phyloP scores from a whole-genome alignment of 225 moss, liverwort and hornwort genomes.

The Sphagnum tenellum region DNA sequence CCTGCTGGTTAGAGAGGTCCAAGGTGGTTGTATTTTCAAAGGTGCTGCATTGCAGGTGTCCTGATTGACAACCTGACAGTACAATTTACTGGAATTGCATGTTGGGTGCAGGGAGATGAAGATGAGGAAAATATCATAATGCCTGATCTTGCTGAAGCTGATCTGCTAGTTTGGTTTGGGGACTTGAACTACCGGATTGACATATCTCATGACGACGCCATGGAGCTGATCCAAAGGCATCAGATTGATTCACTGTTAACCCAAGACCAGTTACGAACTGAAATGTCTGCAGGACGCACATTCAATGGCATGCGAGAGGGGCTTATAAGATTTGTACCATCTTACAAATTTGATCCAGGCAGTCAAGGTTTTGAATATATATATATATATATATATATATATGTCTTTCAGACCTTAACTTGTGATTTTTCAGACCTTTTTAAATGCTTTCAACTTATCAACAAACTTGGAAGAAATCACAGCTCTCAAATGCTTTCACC shows the following conservation, averaged over 20 bases:
- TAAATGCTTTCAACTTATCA: not conserved
- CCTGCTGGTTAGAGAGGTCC: too few species aligned
- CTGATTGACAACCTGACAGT: too few species aligned
- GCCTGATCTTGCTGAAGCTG: conserved; percentile 84
- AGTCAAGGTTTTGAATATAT: conserved; percentile 1
- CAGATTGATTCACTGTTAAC: conserved; percentile 53
- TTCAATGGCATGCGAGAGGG: conserved; percentile 94
- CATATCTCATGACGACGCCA: conserved; percentile 60
- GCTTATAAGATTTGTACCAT: conserved; percentile 69
- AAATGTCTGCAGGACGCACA: conserved; percentile 76
- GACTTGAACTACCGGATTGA: conserved; percentile 97
- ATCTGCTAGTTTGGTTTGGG: conserved; percentile 88
- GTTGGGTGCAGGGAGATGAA: conserved; percentile 56
- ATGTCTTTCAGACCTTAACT: not conserved
- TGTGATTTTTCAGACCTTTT: not conserved
- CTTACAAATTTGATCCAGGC: conserved; percentile 29
- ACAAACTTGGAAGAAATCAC: not conserved
- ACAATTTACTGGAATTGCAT: too few species aligned
- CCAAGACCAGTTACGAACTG: conserved; percentile 76
- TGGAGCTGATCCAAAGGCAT: conserved; percentile 39
- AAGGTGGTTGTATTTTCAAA: too few species aligned
- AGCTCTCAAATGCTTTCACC: not conserved
- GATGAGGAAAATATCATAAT: conserved; percentile 28
- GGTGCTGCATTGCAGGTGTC: too few species aligned
- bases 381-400: not conserved